Evolutionary conservation across 2,329 filamentous ascomycete species (phyloP).

Genomic region (Fusarium fujikuroi): DNA sequence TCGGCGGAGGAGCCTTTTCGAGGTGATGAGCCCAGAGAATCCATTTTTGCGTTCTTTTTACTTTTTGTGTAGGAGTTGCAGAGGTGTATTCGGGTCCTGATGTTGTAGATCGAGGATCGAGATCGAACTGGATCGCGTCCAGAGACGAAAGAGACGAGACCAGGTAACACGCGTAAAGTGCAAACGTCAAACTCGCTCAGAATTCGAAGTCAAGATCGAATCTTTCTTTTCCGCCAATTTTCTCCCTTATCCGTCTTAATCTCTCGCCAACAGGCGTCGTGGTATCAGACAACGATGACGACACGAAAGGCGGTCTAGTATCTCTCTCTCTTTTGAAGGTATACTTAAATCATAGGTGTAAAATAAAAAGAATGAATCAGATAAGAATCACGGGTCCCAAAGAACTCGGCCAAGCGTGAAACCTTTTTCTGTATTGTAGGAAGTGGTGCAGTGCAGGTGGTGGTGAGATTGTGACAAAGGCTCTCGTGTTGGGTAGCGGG

Average conservation of each 20-base stretch:
- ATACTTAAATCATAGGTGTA: neutral
- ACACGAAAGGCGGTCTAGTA: slow-evolving; percentile 31
- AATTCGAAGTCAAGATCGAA: neutral
- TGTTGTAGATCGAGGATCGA: slow-evolving; percentile 10
- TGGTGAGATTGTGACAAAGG: slow-evolving; percentile 8
- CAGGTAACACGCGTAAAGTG: slow-evolving; percentile 16
- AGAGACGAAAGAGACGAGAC: slow-evolving; percentile 6
- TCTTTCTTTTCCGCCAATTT: neutral
- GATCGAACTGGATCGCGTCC: slow-evolving; percentile 24
- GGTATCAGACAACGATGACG: slow-evolving; percentile 18
- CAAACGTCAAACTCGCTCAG: neutral
- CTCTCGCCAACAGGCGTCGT: neutral
- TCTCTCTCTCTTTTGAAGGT: neutral
- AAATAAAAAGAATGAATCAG: neutral
- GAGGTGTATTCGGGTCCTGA: neutral
- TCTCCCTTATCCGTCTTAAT: neutral
- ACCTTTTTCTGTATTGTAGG: neutral
- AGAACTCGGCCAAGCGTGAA: slow-evolving; percentile 14
- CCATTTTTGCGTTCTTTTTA: slow-evolving; percentile 44
- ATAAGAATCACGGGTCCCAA: slow-evolving; percentile 10
- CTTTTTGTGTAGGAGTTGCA: neutral
- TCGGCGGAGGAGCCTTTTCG: slow-evolving; percentile 43
- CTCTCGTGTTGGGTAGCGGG: slow-evolving; percentile 36
- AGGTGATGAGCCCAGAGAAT: slow-evolving; percentile 52
- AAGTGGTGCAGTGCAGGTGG: neutral